phyloP scores from a whole-genome alignment of 2,329 filamentous ascomycete species.

The Colletotrichum caudatum region DNA sequence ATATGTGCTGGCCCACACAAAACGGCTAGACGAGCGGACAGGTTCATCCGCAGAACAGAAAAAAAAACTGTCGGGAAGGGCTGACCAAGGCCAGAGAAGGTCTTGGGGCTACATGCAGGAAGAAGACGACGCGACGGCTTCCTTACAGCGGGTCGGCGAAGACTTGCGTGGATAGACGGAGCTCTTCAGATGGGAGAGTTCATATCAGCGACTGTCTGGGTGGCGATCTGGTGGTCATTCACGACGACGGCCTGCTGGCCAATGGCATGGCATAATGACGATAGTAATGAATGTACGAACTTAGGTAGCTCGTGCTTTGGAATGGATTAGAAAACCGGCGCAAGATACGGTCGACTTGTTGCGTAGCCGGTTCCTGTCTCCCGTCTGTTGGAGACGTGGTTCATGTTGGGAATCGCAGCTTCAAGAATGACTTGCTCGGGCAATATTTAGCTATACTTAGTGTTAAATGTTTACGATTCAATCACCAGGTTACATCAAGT shows the following conservation, averaged over 20 bases:
- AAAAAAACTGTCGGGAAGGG: constrained; percentile 8
- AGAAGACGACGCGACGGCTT: background rate
- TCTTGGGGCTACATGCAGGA: background rate
- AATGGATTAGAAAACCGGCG: constrained; percentile 14
- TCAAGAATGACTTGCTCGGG: constrained; percentile 26
- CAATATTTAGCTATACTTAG: constrained; percentile 38
- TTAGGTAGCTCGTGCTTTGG: constrained; percentile 35
- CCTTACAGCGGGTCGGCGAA: constrained; percentile 1
- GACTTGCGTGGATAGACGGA: constrained; percentile 10
- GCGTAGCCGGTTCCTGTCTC: constrained; percentile 10
- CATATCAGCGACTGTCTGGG: constrained; percentile 38
- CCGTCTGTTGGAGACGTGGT: constrained; percentile 13
- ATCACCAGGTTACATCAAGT: background rate
- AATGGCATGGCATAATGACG: constrained; percentile 41
- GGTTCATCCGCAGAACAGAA: constrained; percentile 28
- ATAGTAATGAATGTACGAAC: constrained; percentile 42
- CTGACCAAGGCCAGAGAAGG: constrained; percentile 4
- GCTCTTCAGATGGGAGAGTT: constrained; percentile 15
- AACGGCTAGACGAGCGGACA: constrained; percentile 30
- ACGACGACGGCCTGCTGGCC: constrained; percentile 33
- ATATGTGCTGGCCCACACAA: constrained; percentile 23
- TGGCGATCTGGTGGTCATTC: constrained; percentile 30
- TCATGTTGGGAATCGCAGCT: constrained; percentile 25
- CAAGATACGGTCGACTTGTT: constrained; percentile 14
- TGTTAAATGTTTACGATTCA: constrained; percentile 34